A percentile compares a stretch with the other conserved stretches of the same genome.
Evolutionary conservation across 257 asterid genomes (phyloP).

Genomic region (Knoxia roxburghii): DNA sequence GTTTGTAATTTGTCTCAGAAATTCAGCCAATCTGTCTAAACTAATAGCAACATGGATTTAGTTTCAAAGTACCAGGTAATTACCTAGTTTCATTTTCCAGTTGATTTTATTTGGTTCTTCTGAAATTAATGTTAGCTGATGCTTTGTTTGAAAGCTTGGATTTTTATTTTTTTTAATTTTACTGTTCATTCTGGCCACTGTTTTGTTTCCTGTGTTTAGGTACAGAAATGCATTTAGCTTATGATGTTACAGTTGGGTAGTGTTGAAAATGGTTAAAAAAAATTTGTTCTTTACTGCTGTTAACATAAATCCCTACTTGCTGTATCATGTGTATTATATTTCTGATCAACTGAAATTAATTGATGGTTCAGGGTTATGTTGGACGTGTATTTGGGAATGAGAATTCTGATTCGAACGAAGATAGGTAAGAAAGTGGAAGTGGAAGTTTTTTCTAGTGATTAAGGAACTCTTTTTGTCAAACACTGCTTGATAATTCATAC

Average conservation of each 20-base stretch:
- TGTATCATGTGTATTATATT: background rate
- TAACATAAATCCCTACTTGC: background rate
- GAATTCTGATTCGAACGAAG: slow-evolving; percentile 63
- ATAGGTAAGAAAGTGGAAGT: slow-evolving; percentile 42
- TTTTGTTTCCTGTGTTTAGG: background rate
- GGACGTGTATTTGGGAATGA: slow-evolving; percentile 90
- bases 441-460: background rate
- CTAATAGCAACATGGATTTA: slow-evolving; percentile 52
- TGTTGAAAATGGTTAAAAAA: background rate
- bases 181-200: background rate
- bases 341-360: slow-evolving; percentile 12
- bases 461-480: background rate
- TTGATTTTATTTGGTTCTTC: background rate
- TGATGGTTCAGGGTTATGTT: slow-evolving; percentile 71
- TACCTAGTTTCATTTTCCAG: background rate
- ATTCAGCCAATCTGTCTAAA: slow-evolving; percentile 26
- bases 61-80: slow-evolving; percentile 86
- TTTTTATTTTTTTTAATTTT: background rate
- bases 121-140: background rate
- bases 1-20: slow-evolving; percentile 34
- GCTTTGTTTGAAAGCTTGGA: background rate
- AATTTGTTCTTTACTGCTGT: background rate
- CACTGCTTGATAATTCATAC: background rate
- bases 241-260: background rate
- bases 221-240: background rate